phyloP scores from a whole-genome alignment of 768 basidiomycete genomes.

The Hortiboletus flavorubellus region DNA sequence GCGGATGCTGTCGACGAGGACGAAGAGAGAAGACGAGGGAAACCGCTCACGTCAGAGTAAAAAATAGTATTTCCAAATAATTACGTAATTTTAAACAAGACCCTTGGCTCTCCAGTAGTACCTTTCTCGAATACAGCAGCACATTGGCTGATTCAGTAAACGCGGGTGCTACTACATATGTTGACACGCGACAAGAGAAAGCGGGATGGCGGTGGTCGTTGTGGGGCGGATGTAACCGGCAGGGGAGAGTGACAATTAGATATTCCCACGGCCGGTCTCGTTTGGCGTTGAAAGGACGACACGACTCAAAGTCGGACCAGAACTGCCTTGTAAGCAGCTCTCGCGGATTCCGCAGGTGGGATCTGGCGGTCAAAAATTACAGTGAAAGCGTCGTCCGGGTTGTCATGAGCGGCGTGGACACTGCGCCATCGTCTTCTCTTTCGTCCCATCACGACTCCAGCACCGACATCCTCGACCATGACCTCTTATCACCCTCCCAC shows the following conservation, averaged over 20 bases:
- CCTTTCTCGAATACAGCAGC: background rate
- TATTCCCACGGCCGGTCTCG: constrained; percentile 21
- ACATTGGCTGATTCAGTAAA: background rate
- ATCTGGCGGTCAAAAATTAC: constrained; percentile 19
- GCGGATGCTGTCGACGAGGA: background rate
- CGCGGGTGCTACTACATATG: too few relatives aligned
- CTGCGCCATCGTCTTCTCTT: constrained; percentile 30
- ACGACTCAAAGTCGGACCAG: constrained; percentile 11
- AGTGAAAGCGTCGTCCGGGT: constrained; percentile 19
- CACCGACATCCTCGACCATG: constrained; percentile 33
- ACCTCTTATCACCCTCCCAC: constrained; percentile 32
- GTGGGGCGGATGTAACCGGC: constrained; percentile 15
- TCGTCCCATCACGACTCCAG: constrained; percentile 28
- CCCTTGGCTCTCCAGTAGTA: background rate
- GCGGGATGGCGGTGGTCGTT: background rate
- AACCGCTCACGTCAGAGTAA: constrained; percentile 7
- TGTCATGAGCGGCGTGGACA: constrained; percentile 44
- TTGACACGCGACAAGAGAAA: too few relatives aligned
- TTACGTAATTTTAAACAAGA: constrained; percentile 25
- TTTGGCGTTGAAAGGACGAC: constrained; percentile 22
- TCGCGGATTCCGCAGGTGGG: constrained; percentile 19
- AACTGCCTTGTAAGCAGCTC: constrained; percentile 20
- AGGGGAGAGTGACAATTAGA: background rate
- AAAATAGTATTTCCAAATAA: constrained; percentile 6
- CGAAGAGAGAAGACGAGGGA: constrained; percentile 11